These are phyloP conservation scores for Leishmania mexicana DNA, from an alignment of 208 protist genomes.

Conservation along the genomic window DNA sequence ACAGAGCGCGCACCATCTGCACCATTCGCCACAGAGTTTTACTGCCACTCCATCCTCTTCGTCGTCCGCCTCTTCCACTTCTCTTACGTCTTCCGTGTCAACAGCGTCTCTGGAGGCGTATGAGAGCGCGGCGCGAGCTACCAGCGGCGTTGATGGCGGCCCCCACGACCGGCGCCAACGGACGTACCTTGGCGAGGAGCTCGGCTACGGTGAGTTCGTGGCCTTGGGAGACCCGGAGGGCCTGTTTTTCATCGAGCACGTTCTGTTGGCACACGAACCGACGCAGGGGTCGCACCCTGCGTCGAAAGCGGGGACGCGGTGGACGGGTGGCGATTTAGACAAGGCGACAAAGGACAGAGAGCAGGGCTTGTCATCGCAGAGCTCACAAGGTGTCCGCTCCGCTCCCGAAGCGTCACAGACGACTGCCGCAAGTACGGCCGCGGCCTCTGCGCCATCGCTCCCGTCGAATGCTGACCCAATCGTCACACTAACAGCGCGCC, in stretches of 20 bases:
- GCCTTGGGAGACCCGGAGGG: constrained; percentile 15
- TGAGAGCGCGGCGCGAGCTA: constrained; percentile 1
- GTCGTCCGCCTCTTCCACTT: constrained; percentile 13
- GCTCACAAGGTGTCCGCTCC: neutral
- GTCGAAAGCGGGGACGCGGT: neutral
- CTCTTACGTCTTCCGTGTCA: constrained; percentile 13
- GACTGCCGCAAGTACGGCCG: neutral
- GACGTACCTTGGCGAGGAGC: constrained; percentile 1
- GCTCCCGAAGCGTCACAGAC: neutral
- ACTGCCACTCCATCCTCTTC: neutral
- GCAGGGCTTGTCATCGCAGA: constrained; percentile 1
- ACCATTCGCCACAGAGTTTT: neutral
- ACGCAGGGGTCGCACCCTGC: neutral
- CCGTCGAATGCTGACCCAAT: neutral
- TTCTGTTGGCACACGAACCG: constrained; percentile 19
- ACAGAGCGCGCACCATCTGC: neutral
- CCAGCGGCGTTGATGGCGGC: neutral
- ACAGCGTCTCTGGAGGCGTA: constrained; percentile 21
- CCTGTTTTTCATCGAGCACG: constrained; percentile 34
- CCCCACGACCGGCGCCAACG: neutral
- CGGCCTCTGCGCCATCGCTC: neutral
- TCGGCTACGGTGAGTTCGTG: constrained; percentile 21
- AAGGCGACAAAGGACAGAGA: neutral
- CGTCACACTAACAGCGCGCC: constrained; percentile 1
- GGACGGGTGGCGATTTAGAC: neutral